Evolutionary conservation across 2,329 filamentous ascomycete genomes (phyloP), one percentile per base, ranked within the genome.

Genomic region (Proliferodiscus dingleyae): DNA sequence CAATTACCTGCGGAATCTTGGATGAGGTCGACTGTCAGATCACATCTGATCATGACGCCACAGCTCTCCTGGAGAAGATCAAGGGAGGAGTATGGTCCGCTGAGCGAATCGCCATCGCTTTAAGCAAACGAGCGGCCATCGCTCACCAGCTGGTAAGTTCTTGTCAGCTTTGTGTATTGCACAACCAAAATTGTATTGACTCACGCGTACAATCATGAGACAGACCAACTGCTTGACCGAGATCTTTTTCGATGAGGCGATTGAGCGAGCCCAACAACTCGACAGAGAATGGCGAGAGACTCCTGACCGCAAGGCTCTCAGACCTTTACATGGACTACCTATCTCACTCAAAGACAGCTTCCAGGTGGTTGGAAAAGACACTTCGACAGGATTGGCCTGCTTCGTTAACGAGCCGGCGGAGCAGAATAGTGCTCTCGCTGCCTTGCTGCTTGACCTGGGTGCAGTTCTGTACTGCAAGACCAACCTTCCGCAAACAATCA

Each of bases 381-480:
- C 71, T 6, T 75, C 72, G 0, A 65, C 74, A 1, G 78, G 77
- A 1, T 78, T 83, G 44, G 72, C 73, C 0, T 70, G 67, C 5
- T 68, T 77, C 46, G 76, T 73, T 28, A 65, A 70, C 47, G 67
- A 74, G 42, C 75, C 75, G 3, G 69, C 73, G n/a, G 58, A 65
- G 28, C 61, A 68, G 47, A 74, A 82, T 58, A 71, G 77, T 1
- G 71, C 72, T 0, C 65, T 83, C 8, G 74, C 83, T 52, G 59
- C 30, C 5, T 16, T 33, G 15, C 72, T 95, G 38, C 93, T 93
- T 61, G 85, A 90, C 59, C 86, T 87, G 2, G 85, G 89, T 22
- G 89, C 89, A 1, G 75, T 95, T 3, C 89, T 89, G 0, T 94
- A 93, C 62, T 87, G 89, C 56, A 95, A 95, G 72, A 95, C 89